phyloP scores from a whole-genome alignment of 371 early-diverging fungal species.

The Mortierella sp. region DNA sequence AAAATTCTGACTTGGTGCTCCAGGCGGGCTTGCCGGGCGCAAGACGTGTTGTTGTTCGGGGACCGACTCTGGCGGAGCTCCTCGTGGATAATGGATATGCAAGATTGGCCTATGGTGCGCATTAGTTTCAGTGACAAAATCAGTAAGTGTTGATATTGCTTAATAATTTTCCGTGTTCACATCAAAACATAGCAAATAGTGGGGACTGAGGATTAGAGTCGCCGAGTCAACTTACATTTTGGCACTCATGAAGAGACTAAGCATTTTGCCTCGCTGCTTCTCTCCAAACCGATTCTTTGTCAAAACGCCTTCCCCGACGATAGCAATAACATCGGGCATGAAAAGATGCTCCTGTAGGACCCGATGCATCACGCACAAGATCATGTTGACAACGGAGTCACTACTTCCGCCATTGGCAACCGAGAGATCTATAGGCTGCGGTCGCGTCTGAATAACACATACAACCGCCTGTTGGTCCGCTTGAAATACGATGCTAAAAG shows the following conservation, averaged over 20 bases:
- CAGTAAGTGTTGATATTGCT: no score
- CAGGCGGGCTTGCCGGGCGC: no score
- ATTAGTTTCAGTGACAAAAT: no score
- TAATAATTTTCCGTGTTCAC: no score
- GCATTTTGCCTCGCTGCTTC: slow-evolving; percentile 62
- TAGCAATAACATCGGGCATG: slow-evolving; percentile 73
- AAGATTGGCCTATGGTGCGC: slow-evolving; percentile 33
- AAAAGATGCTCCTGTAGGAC: slow-evolving; percentile 79
- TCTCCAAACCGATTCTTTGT: slow-evolving; percentile 66
- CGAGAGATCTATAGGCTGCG: slow-evolving; percentile 26
- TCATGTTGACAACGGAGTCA: slow-evolving; percentile 50
- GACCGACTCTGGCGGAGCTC: slow-evolving; percentile 11
- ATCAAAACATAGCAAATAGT: no score
- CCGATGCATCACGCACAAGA: slow-evolving; percentile 69
- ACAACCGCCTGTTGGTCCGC: slow-evolving; percentile 57
- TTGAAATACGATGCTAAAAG: slow-evolving; percentile 61
- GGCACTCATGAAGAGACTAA: slow-evolving; percentile 43
- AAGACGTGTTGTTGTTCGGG: slow-evolving; percentile 4
- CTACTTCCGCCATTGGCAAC: no score
- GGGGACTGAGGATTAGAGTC: no score
- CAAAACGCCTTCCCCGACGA: slow-evolving; percentile 67
- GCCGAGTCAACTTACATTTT: slow-evolving; percentile 24
- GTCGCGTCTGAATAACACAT: slow-evolving; percentile 58
- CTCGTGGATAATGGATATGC: slow-evolving; percentile 34
- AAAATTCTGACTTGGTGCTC: no score